Conservation (phyloP, 495 filamentous ascomycete genomes). For the Daldinia concentrica region DNA sequence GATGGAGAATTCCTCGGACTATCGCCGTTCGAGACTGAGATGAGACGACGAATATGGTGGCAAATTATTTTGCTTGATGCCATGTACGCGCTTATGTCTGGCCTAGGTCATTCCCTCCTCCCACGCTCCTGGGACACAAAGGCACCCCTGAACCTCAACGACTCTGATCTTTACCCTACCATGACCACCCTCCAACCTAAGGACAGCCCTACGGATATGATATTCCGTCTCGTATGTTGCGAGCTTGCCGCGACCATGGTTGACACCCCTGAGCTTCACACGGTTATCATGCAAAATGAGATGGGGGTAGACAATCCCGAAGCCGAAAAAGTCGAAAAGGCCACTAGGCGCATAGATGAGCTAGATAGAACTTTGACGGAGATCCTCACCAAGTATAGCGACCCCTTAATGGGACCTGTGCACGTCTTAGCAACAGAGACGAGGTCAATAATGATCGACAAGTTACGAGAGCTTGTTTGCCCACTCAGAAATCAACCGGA, state of each 20-base stretch:
- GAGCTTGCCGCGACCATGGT: constrained; percentile 60
- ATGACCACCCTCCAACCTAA: constrained; percentile 63
- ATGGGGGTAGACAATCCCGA: constrained; percentile 39
- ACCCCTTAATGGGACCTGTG: constrained; percentile 66
- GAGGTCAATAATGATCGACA: constrained; percentile 54
- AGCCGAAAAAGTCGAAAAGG: constrained; percentile 56
- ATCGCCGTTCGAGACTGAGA: constrained; percentile 72
- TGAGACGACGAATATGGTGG: constrained; percentile 77
- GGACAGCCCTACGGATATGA: constrained; percentile 72
- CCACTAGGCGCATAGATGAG: constrained; percentile 58
- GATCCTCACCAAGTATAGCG: constrained; percentile 65
- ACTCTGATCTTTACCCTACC: constrained; percentile 66
- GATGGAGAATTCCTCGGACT: constrained; percentile 74
- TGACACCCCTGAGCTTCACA: constrained; percentile 55
- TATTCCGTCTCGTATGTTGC: constrained; percentile 67
- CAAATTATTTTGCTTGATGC: constrained; percentile 74
- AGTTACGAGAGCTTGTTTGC: constrained; percentile 55
- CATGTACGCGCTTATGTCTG: constrained; percentile 66
- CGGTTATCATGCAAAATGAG: constrained; percentile 54
- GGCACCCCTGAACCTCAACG: constrained; percentile 63
- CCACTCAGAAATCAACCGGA: constrained; percentile 57
- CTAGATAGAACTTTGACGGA: constrained; percentile 55
- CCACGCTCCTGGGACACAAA: constrained; percentile 60
- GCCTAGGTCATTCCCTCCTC: constrained; percentile 65
- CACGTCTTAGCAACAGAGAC: constrained; percentile 65